Percentiles rank a stretch among this genome's conserved stretches.
Conservation (phyloP, 2,329 filamentous ascomycete genomes). For the Claviceps africana region DNA sequence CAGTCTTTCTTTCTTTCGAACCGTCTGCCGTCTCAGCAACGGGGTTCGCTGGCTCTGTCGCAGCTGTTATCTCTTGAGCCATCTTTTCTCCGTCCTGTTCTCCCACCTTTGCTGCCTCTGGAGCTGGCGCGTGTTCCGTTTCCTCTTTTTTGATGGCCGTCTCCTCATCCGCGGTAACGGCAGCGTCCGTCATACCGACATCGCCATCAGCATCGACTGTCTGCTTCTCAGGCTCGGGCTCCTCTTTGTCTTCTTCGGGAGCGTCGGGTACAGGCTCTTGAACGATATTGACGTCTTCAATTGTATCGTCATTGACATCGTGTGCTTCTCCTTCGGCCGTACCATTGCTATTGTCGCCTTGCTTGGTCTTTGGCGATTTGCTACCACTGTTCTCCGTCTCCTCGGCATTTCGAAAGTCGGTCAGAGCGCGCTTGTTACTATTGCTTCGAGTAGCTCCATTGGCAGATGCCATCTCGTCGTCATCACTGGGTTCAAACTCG, state of each 20-base stretch:
- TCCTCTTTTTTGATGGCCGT: slow-evolving; percentile 28
- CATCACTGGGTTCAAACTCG: slow-evolving; percentile 78
- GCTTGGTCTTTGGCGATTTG: slow-evolving; percentile 21
- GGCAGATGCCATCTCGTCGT: slow-evolving; percentile 62
- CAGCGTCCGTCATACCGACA: slow-evolving; percentile 34
- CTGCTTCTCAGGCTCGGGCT: slow-evolving; percentile 12
- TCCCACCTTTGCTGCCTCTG: slow-evolving; percentile 17
- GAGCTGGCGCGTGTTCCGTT: slow-evolving; percentile 18
- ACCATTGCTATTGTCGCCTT: slow-evolving; percentile 17
- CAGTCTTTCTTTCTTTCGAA: slow-evolving; percentile 10
- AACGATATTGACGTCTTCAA: slow-evolving; percentile 26
- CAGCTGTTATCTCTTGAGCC: slow-evolving; percentile 11
- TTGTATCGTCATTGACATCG: slow-evolving; percentile 26
- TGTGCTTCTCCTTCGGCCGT: slow-evolving; percentile 18
- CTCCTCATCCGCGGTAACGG: slow-evolving; percentile 15
- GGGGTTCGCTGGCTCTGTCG: slow-evolving; percentile 8
- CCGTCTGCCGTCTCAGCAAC: not conserved
- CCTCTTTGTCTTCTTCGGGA: slow-evolving; percentile 7
- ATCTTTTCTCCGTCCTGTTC: slow-evolving; percentile 14
- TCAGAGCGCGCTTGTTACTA: slow-evolving; percentile 36
- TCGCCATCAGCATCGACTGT: slow-evolving; percentile 35
- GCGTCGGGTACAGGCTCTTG: slow-evolving; percentile 16
- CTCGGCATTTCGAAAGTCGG: slow-evolving; percentile 33
- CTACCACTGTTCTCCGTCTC: slow-evolving; percentile 24
- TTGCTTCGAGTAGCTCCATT: slow-evolving; percentile 53